These are phyloP conservation scores for Volutella citrinella DNA, from an alignment of 2,329 filamentous ascomycete genomes.

Conservation along the genomic window DNA sequence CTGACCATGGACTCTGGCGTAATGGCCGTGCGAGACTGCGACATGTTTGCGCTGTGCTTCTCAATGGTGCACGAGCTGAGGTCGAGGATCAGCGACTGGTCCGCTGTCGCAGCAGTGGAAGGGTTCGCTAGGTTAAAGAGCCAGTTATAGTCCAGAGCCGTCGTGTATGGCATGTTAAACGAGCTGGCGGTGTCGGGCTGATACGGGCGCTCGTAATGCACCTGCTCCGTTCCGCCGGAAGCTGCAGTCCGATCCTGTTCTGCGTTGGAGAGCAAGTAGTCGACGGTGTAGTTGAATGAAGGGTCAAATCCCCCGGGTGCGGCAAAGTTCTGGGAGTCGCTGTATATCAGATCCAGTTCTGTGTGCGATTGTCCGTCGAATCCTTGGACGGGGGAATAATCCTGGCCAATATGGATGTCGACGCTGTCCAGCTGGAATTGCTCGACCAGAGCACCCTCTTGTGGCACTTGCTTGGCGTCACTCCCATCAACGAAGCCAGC, in stretches of 20 bases:
- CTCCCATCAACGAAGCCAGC: neutral
- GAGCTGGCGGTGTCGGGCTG: conserved; percentile 61
- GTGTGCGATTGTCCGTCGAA: too few species aligned
- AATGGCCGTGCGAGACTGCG: conserved; percentile 9
- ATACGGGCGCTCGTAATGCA: conserved; percentile 51
- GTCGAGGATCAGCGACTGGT: neutral
- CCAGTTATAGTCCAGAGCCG: conserved; percentile 61
- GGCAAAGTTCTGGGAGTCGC: too few species aligned
- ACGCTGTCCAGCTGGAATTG: too few species aligned
- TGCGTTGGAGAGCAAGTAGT: too few species aligned
- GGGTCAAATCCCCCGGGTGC: too few species aligned
- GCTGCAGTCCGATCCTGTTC: too few species aligned
- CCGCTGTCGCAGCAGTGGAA: conserved; percentile 3
- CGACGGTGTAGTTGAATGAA: neutral
- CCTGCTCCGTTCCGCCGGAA: conserved; percentile 9
- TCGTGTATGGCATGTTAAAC: conserved; percentile 64
- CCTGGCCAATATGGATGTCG: too few species aligned
- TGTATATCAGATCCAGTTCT: too few species aligned
- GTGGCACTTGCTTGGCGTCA: too few species aligned
- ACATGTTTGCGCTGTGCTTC: conserved; percentile 2
- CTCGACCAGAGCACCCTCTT: too few species aligned
- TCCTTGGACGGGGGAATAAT: too few species aligned
- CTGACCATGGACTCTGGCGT: conserved; percentile 19
- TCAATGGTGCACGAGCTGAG: conserved; percentile 3
- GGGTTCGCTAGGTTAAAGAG: conserved; percentile 48